Percentiles rank a stretch among this genome's conserved stretches.
These are phyloP conservation scores for Prunus fruticosa DNA, from an alignment of 306 rosid genomes.

Conservation along the genomic window DNA sequence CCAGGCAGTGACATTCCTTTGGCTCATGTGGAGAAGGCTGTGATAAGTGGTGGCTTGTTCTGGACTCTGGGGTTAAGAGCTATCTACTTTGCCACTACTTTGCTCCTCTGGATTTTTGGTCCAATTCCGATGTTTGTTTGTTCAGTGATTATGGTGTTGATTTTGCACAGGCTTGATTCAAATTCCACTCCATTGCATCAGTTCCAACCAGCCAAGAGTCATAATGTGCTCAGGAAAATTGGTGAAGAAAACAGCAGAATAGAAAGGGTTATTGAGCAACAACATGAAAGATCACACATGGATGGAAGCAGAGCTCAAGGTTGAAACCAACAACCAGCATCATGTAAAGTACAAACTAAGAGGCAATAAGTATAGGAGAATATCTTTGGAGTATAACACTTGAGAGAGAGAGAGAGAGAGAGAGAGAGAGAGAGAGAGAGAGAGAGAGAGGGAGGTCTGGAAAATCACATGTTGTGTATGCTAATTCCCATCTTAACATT, in stretches of 20 bases:
- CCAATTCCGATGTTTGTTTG: constrained; percentile 12
- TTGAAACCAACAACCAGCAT: not conserved
- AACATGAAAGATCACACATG: not conserved
- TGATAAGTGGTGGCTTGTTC: constrained; percentile 1
- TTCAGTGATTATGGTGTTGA: not conserved
- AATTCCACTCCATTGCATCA: constrained; percentile 6
- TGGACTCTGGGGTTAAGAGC: constrained; percentile 17
- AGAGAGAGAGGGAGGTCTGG: no score
- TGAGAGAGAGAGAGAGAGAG: not conserved
- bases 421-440: no score
- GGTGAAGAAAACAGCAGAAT: not conserved
- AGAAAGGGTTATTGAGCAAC: not conserved
- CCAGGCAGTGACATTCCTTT: constrained; percentile 11
- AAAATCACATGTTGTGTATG: not conserved
- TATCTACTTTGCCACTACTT: constrained; percentile 5
- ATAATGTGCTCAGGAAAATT: not conserved
- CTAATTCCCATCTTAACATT: not conserved
- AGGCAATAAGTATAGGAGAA: not conserved
- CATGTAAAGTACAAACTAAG: not conserved
- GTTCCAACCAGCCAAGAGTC: constrained; percentile 2
- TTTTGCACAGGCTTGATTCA: constrained; percentile 10
- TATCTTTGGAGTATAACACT: not conserved
- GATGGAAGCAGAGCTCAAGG: not conserved
- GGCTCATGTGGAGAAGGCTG: constrained; percentile 5
- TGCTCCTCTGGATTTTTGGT: constrained; percentile 14